Evolutionary conservation across 306 rosid species (phyloP), one percentile per base, ranked within the genome.

Genomic region (Glycine soja): DNA sequence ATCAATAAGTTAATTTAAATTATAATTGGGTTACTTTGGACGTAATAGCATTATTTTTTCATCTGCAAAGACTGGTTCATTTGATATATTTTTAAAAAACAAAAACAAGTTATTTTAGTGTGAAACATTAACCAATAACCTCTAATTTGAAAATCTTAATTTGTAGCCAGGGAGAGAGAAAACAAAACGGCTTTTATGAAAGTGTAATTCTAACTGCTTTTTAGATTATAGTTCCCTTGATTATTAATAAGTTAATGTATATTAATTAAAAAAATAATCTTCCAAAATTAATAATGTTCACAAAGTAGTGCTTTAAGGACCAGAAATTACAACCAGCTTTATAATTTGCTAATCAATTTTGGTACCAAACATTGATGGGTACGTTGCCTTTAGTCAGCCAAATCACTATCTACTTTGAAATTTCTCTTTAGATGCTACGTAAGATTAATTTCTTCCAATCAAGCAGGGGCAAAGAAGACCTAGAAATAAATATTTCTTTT

Each of bases 301-400:
- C 38, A 53, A 53, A 18, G 19, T 7, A 68, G 38, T 43, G 73
- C 0, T 45, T 51, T 72, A 32, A 51, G 47, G 48, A 34, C 2
- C 0, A 13, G 43, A 40, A 40, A 54, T 4, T 4, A 12, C 36
- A n/a, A 38, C 52, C 34, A 73, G 66, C 0, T 54, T 11, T 52
- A 13, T 51, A 14, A 12, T 48, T 48, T 6, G 47, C 51, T 34
- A 16, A 10, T 57, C 8, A 8, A 8, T 72, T 52, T 56, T 34
- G 43, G 14, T 53, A 8, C 50, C 67, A 74, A 57, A 69, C 12
- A 42, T 75, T 64, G 24, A 40, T 34, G 63, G 81, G 51, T 64
- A 40, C 16, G 13, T 59, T 32, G 40, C 5, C 10, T 10, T 67
- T 64, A 36, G 24, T 64, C 70, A 38, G 8, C 2, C 1, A 0